phyloP scores from a whole-genome alignment of 2,329 filamentous ascomycete genomes.

The Madurella mycetomatis region DNA sequence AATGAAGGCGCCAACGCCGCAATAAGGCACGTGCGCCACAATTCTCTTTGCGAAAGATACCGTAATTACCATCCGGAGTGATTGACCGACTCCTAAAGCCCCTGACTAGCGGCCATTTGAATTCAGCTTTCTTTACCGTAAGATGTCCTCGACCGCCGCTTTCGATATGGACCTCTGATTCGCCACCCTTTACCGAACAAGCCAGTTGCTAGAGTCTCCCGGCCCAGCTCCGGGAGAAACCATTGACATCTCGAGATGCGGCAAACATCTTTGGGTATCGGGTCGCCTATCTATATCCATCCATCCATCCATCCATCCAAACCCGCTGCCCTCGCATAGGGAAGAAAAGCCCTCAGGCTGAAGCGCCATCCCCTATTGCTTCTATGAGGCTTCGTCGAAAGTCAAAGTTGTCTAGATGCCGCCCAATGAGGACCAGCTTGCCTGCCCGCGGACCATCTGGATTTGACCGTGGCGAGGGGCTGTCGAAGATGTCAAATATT shows the following conservation, averaged over 20 bases:
- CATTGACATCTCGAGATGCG: too few species aligned
- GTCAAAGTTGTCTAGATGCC: slow-evolving; percentile 47
- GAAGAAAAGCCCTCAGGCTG: not conserved
- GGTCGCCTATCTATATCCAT: not conserved
- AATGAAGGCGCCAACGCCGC: too few species aligned
- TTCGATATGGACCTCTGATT: too few species aligned
- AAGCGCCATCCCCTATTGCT: not conserved
- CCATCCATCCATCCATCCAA: not conserved
- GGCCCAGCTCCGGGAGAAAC: too few species aligned
- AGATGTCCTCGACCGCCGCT: too few species aligned
- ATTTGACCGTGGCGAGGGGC: slow-evolving; percentile 31
- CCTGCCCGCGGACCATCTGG: slow-evolving; percentile 31
- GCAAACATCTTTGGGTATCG: not conserved
- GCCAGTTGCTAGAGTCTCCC: too few species aligned
- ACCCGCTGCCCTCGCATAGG: not conserved
- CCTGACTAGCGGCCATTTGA: not conserved
- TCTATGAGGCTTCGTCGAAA: slow-evolving; percentile 36
- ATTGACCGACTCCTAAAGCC: not conserved
- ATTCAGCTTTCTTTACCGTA: too few species aligned
- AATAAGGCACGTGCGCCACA: not conserved
- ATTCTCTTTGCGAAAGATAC: not conserved
- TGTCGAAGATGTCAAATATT: slow-evolving; percentile 85
- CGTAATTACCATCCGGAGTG: not conserved
- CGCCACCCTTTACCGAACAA: too few species aligned
- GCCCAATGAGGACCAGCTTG: slow-evolving; percentile 63